Percentiles rank a stretch among this genome's conserved stretches.
Evolutionary conservation across 2,329 filamentous ascomycete genomes (phyloP).

Genomic region (Talaromyces sp.): DNA sequence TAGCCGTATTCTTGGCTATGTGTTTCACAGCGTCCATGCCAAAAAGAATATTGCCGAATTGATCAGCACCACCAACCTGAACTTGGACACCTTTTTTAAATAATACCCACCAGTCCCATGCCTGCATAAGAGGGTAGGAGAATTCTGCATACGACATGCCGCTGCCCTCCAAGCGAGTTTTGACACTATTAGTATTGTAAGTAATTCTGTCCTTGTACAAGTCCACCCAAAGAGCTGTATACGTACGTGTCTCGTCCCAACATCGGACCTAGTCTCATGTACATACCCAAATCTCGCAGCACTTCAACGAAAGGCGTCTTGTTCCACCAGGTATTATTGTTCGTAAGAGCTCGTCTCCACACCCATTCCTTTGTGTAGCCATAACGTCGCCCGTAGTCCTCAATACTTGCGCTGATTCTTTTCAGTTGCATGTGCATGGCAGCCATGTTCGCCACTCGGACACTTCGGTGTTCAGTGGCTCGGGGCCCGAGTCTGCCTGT

Average conservation of each 20-base stretch:
- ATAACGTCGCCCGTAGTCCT: constrained; percentile 61
- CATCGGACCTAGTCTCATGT: constrained; percentile 80
- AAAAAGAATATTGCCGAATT: constrained; percentile 92
- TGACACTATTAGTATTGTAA: constrained; percentile 54
- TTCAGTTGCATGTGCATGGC: constrained; percentile 51
- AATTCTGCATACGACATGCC: constrained; percentile 96
- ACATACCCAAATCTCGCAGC: constrained; percentile 67
- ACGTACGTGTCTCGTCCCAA: constrained; percentile 81
- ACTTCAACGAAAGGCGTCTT: constrained; percentile 70
- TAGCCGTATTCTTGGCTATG: constrained; percentile 53
- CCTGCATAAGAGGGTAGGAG: constrained; percentile 86
- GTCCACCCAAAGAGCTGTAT: not conserved
- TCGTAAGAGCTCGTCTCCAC: constrained; percentile 66
- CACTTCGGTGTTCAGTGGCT: constrained; percentile 33
- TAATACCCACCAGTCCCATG: constrained; percentile 94
- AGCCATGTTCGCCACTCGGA: constrained; percentile 47
- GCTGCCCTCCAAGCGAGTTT: constrained; percentile 76
- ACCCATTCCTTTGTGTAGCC: constrained; percentile 62
- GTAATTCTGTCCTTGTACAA: not conserved
- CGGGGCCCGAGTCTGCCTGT: constrained; percentile 44
- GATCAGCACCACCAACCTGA: constrained; percentile 92
- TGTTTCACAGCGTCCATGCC: constrained; percentile 82
- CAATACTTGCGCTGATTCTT: constrained; percentile 71
- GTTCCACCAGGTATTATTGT: constrained; percentile 84
- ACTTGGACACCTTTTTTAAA: constrained; percentile 70